phyloP scores from a whole-genome alignment of 208 protist genomes.

The Phytomonas francai region DNA sequence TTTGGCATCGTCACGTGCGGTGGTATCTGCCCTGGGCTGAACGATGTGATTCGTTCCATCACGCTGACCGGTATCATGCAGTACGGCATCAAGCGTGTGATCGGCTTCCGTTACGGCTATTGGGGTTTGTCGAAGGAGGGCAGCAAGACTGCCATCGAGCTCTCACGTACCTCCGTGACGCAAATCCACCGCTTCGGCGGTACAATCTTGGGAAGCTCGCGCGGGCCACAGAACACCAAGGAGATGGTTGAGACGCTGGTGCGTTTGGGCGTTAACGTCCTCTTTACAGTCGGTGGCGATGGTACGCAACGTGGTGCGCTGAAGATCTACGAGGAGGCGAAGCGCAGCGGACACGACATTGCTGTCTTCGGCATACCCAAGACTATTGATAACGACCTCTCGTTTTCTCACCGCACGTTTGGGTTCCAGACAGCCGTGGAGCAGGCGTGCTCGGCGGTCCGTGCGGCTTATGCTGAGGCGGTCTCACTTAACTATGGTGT shows the following conservation, averaged over 20 bases:
- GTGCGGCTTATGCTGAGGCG: conserved; percentile 89
- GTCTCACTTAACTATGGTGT: conserved; percentile 84
- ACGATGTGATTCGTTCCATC: conserved; percentile 92
- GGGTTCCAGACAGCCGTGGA: conserved; percentile 94
- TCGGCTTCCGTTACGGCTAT: conserved; percentile 91
- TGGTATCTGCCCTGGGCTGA: conserved; percentile 94
- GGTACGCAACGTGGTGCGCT: conserved; percentile 90
- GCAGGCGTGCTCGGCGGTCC: conserved; percentile 77
- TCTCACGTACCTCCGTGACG: conserved; percentile 63
- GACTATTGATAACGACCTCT: conserved; percentile 95
- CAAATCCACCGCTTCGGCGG: conserved; percentile 91
- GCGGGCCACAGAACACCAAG: conserved; percentile 78
- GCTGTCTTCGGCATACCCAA: conserved; percentile 92
- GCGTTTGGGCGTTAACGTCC: conserved; percentile 79
- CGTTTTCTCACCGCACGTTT: conserved; percentile 91
- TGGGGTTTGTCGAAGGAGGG: conserved; percentile 86
- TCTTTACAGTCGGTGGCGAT: conserved; percentile 93
- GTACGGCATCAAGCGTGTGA: conserved; percentile 89
- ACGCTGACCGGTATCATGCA: conserved; percentile 56
- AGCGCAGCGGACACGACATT: conserved; percentile 73
- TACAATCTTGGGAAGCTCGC: conserved; percentile 89
- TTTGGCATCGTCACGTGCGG: conserved; percentile 93
- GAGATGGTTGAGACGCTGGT: conserved; percentile 91
- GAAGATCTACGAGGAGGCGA: conserved; percentile 75
- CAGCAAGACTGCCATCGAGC: conserved; percentile 80